Evolutionary conservation across 306 rosid genomes (phyloP).

Genomic region (Citrullus amarus): DNA sequence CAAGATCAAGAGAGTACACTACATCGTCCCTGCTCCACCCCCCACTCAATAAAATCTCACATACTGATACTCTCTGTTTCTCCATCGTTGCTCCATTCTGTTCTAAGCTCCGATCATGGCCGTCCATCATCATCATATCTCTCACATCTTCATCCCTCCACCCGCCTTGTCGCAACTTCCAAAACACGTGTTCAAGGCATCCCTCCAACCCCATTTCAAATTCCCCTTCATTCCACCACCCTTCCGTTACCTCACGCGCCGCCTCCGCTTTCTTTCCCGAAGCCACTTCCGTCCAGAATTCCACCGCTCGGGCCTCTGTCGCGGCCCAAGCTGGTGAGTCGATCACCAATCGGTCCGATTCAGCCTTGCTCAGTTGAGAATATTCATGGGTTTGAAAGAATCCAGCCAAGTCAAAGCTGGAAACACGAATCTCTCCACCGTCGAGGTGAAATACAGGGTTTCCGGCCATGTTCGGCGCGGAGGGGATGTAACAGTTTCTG

Average conservation of each 20-base stretch:
- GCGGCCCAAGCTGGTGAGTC: conserved; percentile 69
- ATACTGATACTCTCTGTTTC: conserved; percentile 10
- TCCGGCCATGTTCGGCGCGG: conserved; percentile 38
- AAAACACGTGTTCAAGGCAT: conserved; percentile 40
- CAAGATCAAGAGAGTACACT: conserved; percentile 44
- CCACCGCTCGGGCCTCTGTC: conserved; percentile 25
- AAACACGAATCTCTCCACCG: conserved; percentile 25
- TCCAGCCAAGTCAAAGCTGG: conserved; percentile 44
- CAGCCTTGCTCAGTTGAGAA: not conserved
- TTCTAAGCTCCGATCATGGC: not conserved
- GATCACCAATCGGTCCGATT: not conserved
- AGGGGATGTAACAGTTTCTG: conserved; percentile 45
- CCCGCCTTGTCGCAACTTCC: conserved; percentile 66
- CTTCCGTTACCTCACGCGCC: conserved; percentile 11
- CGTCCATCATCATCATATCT: conserved; percentile 62
- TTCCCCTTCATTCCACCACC: conserved; percentile 29
- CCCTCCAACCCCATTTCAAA: conserved; percentile 8
- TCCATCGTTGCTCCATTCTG: not conserved
- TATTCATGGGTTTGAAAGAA: conserved; percentile 41
- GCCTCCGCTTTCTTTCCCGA: conserved; percentile 1
- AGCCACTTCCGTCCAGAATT: conserved; percentile 61
- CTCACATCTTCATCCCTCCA: conserved; percentile 76
- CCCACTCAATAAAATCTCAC: conserved; percentile 48
- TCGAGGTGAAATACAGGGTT: conserved; percentile 52
- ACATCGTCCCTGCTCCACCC: conserved; percentile 86